Conservation (phyloP, 2,329 filamentous ascomycete genomes). For the Herpomyces periplanetae region DNA sequence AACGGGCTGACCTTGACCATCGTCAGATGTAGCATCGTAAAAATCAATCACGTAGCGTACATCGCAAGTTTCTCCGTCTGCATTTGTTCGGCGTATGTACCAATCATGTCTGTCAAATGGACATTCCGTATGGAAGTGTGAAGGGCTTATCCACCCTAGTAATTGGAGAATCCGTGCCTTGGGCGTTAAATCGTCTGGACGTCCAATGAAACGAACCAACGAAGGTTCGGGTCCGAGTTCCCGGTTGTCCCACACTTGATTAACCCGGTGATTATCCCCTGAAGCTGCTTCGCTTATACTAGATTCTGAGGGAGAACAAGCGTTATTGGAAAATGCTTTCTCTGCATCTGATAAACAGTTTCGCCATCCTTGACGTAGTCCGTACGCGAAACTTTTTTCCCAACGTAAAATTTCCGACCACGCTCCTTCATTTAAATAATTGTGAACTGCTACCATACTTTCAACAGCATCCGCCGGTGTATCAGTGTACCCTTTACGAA, state of each 20-base stretch:
- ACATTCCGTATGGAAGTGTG: constrained; percentile 36
- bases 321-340: constrained; percentile 14
- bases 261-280: no score
- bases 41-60: constrained; percentile 90
- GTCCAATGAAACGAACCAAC: constrained; percentile 55
- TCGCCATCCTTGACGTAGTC: constrained; percentile 28
- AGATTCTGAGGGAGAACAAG: no score
- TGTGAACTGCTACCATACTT: constrained; percentile 88
- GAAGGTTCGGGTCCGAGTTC: no score
- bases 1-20: constrained; percentile 54
- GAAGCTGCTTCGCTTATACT: no score
- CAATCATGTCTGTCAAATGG: constrained; percentile 94
- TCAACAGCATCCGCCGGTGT: constrained; percentile 76
- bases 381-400: constrained; percentile 48
- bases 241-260: constrained; percentile 15
- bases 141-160: constrained; percentile 36
- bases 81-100: constrained; percentile 36
- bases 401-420: constrained; percentile 82
- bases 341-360: constrained; percentile 33
- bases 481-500: constrained; percentile 79
- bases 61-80: constrained; percentile 25
- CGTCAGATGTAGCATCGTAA: constrained; percentile 70
- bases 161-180: constrained; percentile 55
- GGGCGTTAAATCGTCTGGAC: constrained; percentile 57
- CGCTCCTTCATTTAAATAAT: constrained; percentile 86